Evolutionary conservation across 192 early-diverging fungal genomes (phyloP).

Genomic region (Backusella australiensis): DNA sequence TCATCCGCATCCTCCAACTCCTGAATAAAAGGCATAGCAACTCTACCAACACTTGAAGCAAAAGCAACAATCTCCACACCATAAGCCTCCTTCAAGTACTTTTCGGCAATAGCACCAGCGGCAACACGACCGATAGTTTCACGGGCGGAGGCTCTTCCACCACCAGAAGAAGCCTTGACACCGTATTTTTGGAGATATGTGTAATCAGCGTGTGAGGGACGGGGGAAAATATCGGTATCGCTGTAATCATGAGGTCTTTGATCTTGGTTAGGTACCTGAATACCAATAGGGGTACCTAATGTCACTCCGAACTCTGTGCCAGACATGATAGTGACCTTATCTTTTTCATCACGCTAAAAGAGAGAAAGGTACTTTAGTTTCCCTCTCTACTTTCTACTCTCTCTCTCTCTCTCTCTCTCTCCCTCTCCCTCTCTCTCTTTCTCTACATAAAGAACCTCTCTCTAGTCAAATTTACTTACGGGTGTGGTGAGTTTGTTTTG

Average conservation of each 20-base stretch:
- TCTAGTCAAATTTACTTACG: slow-evolving; percentile 40
- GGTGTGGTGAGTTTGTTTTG: slow-evolving; percentile 96
- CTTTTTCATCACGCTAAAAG: slow-evolving; percentile 89
- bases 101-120: slow-evolving; percentile 97
- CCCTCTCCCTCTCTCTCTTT: not conserved
- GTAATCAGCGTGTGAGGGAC: slow-evolving; percentile 97
- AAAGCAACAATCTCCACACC: slow-evolving; percentile 95
- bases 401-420: not conserved
- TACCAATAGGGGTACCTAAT: slow-evolving; percentile 91
- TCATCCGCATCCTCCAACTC: slow-evolving; percentile 43
- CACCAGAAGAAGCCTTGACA: slow-evolving; percentile 92
- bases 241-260: slow-evolving; percentile 95
- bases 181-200: slow-evolving; percentile 97
- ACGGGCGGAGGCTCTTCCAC: slow-evolving; percentile 90
- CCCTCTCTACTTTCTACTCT: not conserved
- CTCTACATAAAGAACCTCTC: not conserved
- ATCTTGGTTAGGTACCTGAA: slow-evolving; percentile 93
- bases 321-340: slow-evolving; percentile 86
- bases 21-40: slow-evolving; percentile 69
- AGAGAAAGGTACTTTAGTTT: not conserved
- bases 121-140: slow-evolving; percentile 98
- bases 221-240: slow-evolving; percentile 93
- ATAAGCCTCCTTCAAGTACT: slow-evolving; percentile 77
- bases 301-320: slow-evolving; percentile 93
- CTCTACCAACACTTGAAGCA: slow-evolving; percentile 83